phyloP scores from a whole-genome alignment of 2,329 filamentous ascomycete genomes.

The Cladophialophora exuberans region DNA sequence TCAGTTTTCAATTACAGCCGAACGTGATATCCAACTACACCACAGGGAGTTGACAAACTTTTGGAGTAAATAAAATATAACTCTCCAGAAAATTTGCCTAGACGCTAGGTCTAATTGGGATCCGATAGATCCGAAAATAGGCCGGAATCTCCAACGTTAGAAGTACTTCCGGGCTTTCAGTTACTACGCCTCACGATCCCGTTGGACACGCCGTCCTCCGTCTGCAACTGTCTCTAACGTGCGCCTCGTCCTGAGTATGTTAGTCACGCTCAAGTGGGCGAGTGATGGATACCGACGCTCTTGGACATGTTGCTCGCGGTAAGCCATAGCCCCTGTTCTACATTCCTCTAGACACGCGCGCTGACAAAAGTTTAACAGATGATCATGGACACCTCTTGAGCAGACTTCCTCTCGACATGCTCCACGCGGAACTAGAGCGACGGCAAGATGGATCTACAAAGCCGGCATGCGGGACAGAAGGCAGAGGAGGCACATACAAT shows the following conservation, averaged over 20 bases:
- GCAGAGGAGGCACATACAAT: constrained; percentile 55
- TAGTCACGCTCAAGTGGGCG: background rate
- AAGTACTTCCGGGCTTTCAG: background rate
- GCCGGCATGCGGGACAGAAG: constrained; percentile 55
- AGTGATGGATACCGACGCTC: constrained; percentile 15
- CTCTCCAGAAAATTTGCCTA: background rate
- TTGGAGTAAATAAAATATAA: background rate
- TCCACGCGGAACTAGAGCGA: constrained; percentile 54
- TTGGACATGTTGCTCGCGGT: constrained; percentile 14
- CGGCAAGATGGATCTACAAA: constrained; percentile 47
- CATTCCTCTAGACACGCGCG: background rate
- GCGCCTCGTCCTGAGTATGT: constrained; percentile 6
- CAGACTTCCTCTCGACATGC: constrained; percentile 37
- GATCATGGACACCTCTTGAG: constrained; percentile 16
- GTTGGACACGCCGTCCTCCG: background rate
- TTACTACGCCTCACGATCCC: no score
- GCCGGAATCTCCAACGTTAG: no score
- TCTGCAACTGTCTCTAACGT: background rate
- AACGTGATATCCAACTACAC: constrained; percentile 17
- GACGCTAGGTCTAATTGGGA: background rate
- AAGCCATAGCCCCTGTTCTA: background rate
- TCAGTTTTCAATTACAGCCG: constrained; percentile 14
- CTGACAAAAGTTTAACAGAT: constrained; percentile 10
- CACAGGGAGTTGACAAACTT: background rate
- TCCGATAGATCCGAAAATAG: no score